Evolutionary conservation across 2,329 filamentous ascomycete species (phyloP).

Genomic region (Fusarium sp.): DNA sequence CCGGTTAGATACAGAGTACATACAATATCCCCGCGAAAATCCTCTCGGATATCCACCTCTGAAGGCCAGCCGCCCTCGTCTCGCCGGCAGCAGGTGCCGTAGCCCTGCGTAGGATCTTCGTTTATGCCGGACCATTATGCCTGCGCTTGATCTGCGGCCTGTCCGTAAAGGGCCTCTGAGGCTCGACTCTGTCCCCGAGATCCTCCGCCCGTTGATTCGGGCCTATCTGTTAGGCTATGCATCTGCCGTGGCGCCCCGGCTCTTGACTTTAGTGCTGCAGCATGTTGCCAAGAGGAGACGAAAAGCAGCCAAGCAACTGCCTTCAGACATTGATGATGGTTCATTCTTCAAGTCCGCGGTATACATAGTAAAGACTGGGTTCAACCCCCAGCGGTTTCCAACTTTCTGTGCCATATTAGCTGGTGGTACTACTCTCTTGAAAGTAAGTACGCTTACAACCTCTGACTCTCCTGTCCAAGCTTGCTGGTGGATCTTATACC

Average conservation of each 20-base stretch:
- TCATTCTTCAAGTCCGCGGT: slow-evolving; percentile 50
- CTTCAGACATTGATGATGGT: slow-evolving; percentile 45
- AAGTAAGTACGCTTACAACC: slow-evolving; percentile 56
- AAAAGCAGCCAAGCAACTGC: slow-evolving; percentile 41
- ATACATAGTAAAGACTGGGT: slow-evolving; percentile 61
- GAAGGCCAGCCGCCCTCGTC: slow-evolving; percentile 18
- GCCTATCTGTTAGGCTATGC: slow-evolving; percentile 72
- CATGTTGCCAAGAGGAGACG: slow-evolving; percentile 56
- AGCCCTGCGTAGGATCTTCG: slow-evolving; percentile 34
- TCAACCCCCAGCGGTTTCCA: slow-evolving; percentile 69
- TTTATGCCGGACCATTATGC: slow-evolving; percentile 35
- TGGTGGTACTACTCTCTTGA: slow-evolving; percentile 70
- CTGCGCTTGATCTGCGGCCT: slow-evolving; percentile 28
- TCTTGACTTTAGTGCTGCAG: slow-evolving; percentile 66
- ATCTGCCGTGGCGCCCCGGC: slow-evolving; percentile 67
- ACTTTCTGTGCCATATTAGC: slow-evolving; percentile 71
- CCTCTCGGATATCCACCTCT: slow-evolving; percentile 34
- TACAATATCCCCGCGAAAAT: slow-evolving; percentile 38
- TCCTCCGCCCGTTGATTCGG: slow-evolving; percentile 66
- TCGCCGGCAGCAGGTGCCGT: slow-evolving; percentile 41
- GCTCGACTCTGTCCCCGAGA: slow-evolving; percentile 57
- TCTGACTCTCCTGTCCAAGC: background rate
- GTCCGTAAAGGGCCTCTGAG: slow-evolving; percentile 37
- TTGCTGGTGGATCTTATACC: background rate
- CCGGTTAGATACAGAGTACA: slow-evolving; percentile 25